Percentiles rank a stretch among this genome's conserved stretches.
Conservation (phyloP, 2,329 filamentous ascomycete genomes). For the Mycosphaerella arachidis region DNA sequence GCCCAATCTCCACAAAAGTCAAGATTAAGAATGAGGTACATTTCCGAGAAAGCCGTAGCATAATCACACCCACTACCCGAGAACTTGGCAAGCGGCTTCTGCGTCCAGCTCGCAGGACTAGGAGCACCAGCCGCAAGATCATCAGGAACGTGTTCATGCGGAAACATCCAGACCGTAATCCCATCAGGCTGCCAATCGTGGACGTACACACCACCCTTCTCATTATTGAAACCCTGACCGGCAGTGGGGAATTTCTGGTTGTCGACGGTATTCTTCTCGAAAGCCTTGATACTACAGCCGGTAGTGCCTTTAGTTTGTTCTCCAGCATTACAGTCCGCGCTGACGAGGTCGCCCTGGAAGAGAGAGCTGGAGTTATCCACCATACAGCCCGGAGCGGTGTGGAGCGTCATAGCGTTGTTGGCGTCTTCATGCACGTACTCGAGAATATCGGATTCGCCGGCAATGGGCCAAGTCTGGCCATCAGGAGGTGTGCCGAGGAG, state of each 20-base stretch:
- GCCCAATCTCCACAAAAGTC: conserved; percentile 90
- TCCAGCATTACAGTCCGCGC: conserved; percentile 29
- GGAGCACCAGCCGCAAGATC: conserved; percentile 60
- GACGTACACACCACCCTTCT: conserved; percentile 44
- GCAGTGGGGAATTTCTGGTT: conserved; percentile 27
- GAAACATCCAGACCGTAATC: conserved; percentile 81
- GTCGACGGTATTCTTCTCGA: conserved; percentile 48
- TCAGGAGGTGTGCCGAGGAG: conserved; percentile 27
- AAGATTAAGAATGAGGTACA: conserved; percentile 76
- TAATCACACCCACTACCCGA: conserved; percentile 64
- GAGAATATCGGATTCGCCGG: conserved; percentile 48
- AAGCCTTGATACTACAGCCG: conserved; percentile 45
- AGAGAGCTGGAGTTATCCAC: conserved; percentile 34
- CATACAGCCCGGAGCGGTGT: conserved; percentile 43
- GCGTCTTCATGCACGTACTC: conserved; percentile 44
- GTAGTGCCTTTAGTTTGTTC: conserved; percentile 35
- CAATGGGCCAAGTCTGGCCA: conserved; percentile 35
- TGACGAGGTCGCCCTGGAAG: conserved; percentile 20
- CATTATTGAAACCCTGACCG: conserved; percentile 51
- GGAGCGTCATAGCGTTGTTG: conserved; percentile 45
- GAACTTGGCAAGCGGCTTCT: conserved; percentile 62
- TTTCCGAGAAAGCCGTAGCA: conserved; percentile 60
- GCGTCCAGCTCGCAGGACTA: conserved; percentile 63
- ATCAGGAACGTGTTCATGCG: conserved; percentile 59
- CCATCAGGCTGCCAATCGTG: conserved; percentile 61